Percentiles rank a stretch among this genome's conserved stretches.
phyloP scores from a whole-genome alignment of 345 rosid species.

The Gossypium bickii region DNA sequence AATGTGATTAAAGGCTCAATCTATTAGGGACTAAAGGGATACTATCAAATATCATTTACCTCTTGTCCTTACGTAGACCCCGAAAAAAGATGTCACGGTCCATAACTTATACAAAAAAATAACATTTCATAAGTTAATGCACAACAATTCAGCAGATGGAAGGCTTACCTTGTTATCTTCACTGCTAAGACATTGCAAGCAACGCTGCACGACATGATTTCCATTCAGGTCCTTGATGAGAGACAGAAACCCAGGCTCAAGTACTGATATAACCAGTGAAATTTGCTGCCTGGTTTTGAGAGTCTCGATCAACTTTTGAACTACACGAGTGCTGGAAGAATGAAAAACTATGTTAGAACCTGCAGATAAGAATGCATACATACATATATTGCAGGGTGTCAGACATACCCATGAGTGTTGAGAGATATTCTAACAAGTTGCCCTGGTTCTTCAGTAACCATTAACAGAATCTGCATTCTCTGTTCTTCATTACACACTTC shows the following conservation, averaged over 20 bases:
- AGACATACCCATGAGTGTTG: conserved; percentile 40
- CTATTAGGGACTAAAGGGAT: neutral
- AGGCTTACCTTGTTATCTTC: conserved; percentile 48
- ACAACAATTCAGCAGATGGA: neutral
- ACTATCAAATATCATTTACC: neutral
- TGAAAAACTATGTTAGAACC: conserved; percentile 11
- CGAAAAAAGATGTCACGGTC: neutral
- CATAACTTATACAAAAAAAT: neutral
- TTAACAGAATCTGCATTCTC: conserved; percentile 34
- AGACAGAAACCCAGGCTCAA: conserved; percentile 50
- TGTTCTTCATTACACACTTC: conserved; percentile 50
- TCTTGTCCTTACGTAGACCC: neutral
- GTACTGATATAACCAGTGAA: conserved; percentile 37
- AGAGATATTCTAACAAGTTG: conserved; percentile 35
- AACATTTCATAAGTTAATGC: neutral
- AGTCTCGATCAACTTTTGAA: conserved; percentile 56
- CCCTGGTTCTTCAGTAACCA: conserved; percentile 32
- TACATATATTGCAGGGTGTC: neutral
- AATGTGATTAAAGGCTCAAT: neutral
- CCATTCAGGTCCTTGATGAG: conserved; percentile 59
- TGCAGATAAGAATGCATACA: neutral
- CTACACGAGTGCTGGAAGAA: conserved; percentile 48
- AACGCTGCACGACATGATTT: conserved; percentile 66
- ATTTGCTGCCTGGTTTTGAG: conserved; percentile 51
- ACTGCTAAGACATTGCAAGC: conserved; percentile 50